These are phyloP conservation scores for Buddleja alternifolia DNA, from an alignment of 257 asterid genomes.

Conservation along the genomic window DNA sequence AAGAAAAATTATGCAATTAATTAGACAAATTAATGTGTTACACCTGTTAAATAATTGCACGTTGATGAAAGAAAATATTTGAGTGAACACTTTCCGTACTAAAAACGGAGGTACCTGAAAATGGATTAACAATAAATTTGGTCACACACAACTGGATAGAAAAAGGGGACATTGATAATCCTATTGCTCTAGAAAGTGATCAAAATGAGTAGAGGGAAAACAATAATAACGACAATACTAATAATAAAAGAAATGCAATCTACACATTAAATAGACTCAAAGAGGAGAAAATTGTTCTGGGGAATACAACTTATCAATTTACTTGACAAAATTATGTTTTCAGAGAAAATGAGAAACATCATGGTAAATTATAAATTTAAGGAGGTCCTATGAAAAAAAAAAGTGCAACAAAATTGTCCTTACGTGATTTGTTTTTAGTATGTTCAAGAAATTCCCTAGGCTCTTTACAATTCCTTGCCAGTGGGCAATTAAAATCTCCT, in stretches of 20 bases:
- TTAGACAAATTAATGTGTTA: constrained; percentile 22
- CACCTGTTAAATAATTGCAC: constrained; percentile 99
- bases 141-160: constrained; percentile 22
- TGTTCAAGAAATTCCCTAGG: constrained; percentile 64
- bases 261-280: background rate
- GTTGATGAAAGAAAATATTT: constrained; percentile 90
- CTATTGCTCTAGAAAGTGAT: too few relatives aligned
- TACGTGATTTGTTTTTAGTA: constrained; percentile 76
- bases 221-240: too few relatives aligned
- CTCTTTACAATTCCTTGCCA: constrained; percentile 96
- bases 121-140: constrained; percentile 15
- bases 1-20: constrained; percentile 4
- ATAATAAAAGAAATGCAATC: background rate
- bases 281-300: background rate
- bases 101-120: constrained; percentile 95
- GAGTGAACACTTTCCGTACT: constrained; percentile 92
- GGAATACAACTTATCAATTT: background rate
- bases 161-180: too few relatives aligned
- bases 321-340: background rate
- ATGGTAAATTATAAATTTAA: background rate
- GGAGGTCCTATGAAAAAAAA: background rate
- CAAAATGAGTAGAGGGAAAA: too few relatives aligned
- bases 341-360: background rate
- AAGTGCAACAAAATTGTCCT: constrained; percentile 30
- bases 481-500: constrained; percentile 89